Evolutionary conservation across 208 protist species (phyloP), one percentile per base, ranked within the genome.

Genomic region (Trypanosoma scelopori): DNA sequence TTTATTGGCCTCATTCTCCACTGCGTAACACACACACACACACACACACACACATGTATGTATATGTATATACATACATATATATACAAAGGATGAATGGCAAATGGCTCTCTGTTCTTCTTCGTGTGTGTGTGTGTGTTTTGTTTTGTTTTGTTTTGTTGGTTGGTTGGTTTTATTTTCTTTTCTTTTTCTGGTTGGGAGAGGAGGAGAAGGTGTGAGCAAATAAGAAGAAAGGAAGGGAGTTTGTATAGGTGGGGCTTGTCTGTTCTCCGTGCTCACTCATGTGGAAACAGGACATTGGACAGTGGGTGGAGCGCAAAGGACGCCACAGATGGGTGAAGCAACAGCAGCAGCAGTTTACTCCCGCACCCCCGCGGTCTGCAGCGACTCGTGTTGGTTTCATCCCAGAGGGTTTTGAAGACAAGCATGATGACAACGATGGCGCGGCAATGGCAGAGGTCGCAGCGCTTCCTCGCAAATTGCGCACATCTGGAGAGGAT

Each of bases 211-310:
- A 5, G 12, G 43, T n/a, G 43, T 16, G 6, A 23, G 12, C 3
- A 47, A 16, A 5, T n/a, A 47, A 47, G 43, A 47, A 37, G 9
- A 37, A 37, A 37, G 9, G 9, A 37, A 9, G 9, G 32, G 5
- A 37, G 9, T 9, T 37, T 9, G 32, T 37, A 9, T 37, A 11
- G 32, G 32, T 37, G 41, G 15, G 25, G 23, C 3, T 47, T 47
- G 37, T 22, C 4, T n/a, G 15, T 28, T 15, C n/a, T 12, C 2
- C 1, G 56, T 52, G 27, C 16, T 15, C 3, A 50, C 7, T 22
- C 41, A 89, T 91, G 82, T 89, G 87, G 82, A 84, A 78, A 51
- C 74, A 82, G 48, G 79, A 80, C 12, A 65, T 79, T 32, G 84
- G 82, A 0, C 73, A 87, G 46, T 92, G 86, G 86, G 68, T 86